phyloP scores from a whole-genome alignment of 1,139 yeast genomes.

The Debaryomyces nepalensis region DNA sequence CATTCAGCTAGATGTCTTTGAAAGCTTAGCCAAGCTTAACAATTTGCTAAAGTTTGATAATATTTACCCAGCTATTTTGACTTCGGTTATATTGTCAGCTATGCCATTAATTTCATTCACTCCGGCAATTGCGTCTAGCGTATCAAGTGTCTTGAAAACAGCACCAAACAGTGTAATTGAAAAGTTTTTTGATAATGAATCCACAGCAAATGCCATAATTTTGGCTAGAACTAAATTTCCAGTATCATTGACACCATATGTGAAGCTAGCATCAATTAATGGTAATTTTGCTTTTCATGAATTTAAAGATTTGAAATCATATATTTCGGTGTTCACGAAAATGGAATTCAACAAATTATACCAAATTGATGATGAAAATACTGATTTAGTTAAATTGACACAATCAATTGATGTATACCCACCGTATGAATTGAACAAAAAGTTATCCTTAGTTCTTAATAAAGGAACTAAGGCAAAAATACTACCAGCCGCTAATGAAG shows the following conservation, averaged over 20 bases:
- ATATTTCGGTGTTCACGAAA: constrained; percentile 51
- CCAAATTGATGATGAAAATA: constrained; percentile 55
- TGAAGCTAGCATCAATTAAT: constrained; percentile 64
- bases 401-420: constrained; percentile 49
- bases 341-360: constrained; percentile 43
- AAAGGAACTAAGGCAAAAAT: constrained; percentile 74
- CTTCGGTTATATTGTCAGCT: constrained; percentile 61
- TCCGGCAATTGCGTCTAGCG: constrained; percentile 55
- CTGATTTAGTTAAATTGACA: constrained; percentile 53
- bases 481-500: constrained; percentile 50
- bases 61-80: constrained; percentile 60
- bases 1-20: constrained; percentile 51
- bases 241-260: constrained; percentile 62
- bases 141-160: constrained; percentile 52
- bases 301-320: constrained; percentile 61
- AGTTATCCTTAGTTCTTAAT: constrained; percentile 47
- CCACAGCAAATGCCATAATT: constrained; percentile 58
- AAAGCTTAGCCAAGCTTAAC: constrained; percentile 47
- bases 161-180: constrained; percentile 63
- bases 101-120: constrained; percentile 67
- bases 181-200: constrained; percentile 59
- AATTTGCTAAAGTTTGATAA: constrained; percentile 53
- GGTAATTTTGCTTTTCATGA: constrained; percentile 71
- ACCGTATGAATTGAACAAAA: constrained; percentile 53
- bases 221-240: constrained; percentile 79